Percentiles rank a stretch among this genome's conserved stretches.
phyloP scores from a whole-genome alignment of 495 filamentous ascomycete species.

The Penicillium steckii region DNA sequence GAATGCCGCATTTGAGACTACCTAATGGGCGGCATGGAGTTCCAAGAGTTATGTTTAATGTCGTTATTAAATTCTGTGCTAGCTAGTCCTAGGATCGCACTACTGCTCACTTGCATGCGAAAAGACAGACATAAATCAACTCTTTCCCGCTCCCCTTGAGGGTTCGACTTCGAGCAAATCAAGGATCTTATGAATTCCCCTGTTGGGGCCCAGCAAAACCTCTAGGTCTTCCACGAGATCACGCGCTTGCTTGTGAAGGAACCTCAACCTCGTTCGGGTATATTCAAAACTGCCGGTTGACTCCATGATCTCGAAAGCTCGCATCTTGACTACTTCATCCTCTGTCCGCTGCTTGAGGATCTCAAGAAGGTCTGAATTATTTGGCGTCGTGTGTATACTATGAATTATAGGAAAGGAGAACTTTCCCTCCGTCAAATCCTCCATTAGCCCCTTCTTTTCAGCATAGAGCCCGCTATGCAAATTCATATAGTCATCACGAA shows the following conservation, averaged over 20 bases:
- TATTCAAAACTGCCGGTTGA: not conserved
- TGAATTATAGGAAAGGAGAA: slow-evolving; percentile 81
- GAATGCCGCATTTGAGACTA: no score
- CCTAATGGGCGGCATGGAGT: no score
- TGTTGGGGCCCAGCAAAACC: not conserved
- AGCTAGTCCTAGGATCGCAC: no score
- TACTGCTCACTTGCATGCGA: no score
- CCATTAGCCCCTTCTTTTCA: slow-evolving; percentile 45
- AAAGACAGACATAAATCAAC: no score
- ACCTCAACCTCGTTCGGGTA: not conserved
- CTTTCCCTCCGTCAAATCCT: slow-evolving; percentile 43
- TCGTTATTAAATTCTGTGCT: no score
- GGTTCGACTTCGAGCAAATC: no score
- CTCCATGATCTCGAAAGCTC: not conserved
- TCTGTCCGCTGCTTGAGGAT: slow-evolving; percentile 79
- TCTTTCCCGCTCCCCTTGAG: no score
- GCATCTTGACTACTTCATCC: not conserved
- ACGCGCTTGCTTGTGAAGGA: not conserved
- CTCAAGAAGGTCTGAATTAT: slow-evolving; percentile 79
- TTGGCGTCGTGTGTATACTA: slow-evolving; percentile 77
- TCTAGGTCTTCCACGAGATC: not conserved
- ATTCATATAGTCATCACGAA: slow-evolving; percentile 41
- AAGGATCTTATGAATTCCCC: not conserved
- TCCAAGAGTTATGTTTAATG: no score
- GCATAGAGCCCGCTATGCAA: slow-evolving; percentile 23